Percentiles rank a stretch among this genome's conserved stretches.
Conservation (phyloP, 768 basidiomycete genomes). For the Suillus sp. region DNA sequence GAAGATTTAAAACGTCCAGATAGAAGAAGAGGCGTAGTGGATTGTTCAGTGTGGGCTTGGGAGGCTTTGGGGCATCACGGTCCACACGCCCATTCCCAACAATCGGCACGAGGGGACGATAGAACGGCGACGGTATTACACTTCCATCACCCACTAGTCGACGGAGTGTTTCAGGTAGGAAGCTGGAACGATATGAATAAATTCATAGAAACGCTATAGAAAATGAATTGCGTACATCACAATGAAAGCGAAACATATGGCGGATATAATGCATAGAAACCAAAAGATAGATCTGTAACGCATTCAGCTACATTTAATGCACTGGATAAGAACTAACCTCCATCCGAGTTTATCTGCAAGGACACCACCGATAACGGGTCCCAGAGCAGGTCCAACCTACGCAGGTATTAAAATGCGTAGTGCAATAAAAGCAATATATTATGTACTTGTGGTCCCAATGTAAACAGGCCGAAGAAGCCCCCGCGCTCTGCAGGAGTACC, state of each 20-base stretch:
- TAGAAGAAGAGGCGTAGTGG: slow-evolving; percentile 41
- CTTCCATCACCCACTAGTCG: slow-evolving; percentile 34
- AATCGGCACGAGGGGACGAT: slow-evolving; percentile 30
- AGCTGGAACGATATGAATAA: slow-evolving; percentile 34
- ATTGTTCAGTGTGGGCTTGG: slow-evolving; percentile 35
- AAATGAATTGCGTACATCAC: slow-evolving; percentile 41
- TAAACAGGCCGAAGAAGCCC: slow-evolving; percentile 69
- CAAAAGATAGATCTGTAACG: slow-evolving; percentile 57
- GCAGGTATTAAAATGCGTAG: background rate
- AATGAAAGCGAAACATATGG: slow-evolving; percentile 47
- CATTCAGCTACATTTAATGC: slow-evolving; percentile 3
- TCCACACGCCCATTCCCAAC: slow-evolving; percentile 27
- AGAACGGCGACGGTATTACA: slow-evolving; percentile 25
- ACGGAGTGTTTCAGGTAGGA: slow-evolving; percentile 26
- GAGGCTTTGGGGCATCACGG: slow-evolving; percentile 6
- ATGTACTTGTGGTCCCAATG: slow-evolving; percentile 61
- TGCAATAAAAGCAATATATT: background rate
- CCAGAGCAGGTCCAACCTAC: slow-evolving; percentile 55
- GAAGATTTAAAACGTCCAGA: slow-evolving; percentile 41
- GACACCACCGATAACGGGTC: slow-evolving; percentile 49
- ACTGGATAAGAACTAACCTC: slow-evolving; percentile 41
- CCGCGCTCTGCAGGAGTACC: slow-evolving; percentile 73
- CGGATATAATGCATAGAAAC: slow-evolving; percentile 56
- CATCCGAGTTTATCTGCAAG: slow-evolving; percentile 58
- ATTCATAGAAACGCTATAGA: slow-evolving; percentile 23